Evolutionary conservation across 257 asterid genomes (phyloP).

Genomic region (Sherardia arvensis): DNA sequence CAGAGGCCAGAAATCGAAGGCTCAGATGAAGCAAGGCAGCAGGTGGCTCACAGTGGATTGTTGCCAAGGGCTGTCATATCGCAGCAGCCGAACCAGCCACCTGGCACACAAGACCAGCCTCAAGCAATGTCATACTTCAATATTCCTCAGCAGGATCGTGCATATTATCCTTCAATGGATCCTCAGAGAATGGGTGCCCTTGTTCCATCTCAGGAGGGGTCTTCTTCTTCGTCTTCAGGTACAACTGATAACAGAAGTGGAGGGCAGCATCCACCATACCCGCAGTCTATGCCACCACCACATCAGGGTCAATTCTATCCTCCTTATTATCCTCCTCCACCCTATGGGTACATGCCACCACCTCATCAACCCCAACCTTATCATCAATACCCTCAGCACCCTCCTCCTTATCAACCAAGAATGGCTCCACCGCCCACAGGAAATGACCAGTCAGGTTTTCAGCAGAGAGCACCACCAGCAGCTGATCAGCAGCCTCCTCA

Average conservation of each 20-base stretch:
- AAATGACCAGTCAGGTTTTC: slow-evolving; percentile 10
- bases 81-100: slow-evolving; percentile 80
- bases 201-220: slow-evolving; percentile 65
- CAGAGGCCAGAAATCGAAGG: slow-evolving; percentile 56
- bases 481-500: slow-evolving; percentile 6
- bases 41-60: slow-evolving; percentile 76
- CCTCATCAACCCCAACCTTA: slow-evolving; percentile 36
- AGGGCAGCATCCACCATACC: slow-evolving; percentile 42
- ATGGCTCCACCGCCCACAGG: slow-evolving; percentile 7
- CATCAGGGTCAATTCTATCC: slow-evolving; percentile 74
- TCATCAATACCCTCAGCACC: slow-evolving; percentile 38
- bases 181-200: slow-evolving; percentile 96
- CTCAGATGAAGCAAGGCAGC: slow-evolving; percentile 72
- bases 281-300: slow-evolving; percentile 35
- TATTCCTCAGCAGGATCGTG: slow-evolving; percentile 70
- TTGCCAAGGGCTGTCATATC: slow-evolving; percentile 87
- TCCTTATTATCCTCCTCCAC: slow-evolving; percentile 47
- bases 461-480: slow-evolving; percentile 8
- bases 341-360: slow-evolving; percentile 60
- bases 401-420: slow-evolving; percentile 6
- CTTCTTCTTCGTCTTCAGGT: slow-evolving; percentile 26
- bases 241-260: slow-evolving; percentile 41
- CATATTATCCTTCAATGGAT: slow-evolving; percentile 94
- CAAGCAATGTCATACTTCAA: slow-evolving; percentile 76
- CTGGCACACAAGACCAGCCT: slow-evolving; percentile 47